A percentile compares a stretch with the other conserved stretches of the same genome.
Evolutionary conservation across 78 protist species (phyloP).

Genomic region (Chrysochromulina parva): DNA sequence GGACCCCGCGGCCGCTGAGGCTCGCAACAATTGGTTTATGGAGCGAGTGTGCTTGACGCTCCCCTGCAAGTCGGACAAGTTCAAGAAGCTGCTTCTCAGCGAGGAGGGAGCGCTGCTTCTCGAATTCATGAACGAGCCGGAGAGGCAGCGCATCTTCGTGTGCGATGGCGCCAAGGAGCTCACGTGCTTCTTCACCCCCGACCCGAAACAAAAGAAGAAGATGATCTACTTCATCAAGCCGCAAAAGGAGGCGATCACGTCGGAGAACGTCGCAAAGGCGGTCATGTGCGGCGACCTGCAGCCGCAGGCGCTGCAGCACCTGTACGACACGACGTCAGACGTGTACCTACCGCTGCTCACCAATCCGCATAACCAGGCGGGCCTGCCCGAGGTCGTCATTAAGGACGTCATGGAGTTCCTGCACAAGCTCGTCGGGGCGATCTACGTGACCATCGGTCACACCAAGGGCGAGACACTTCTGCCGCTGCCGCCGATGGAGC

Average conservation of each 20-base stretch:
- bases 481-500: slow-evolving; percentile 21
- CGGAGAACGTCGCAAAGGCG: neutral
- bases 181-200: neutral
- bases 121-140: neutral
- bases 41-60: too few relatives aligned
- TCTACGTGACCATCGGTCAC: slow-evolving; percentile 33
- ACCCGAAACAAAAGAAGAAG: neutral
- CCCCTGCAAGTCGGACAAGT: too few relatives aligned
- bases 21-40: too few relatives aligned
- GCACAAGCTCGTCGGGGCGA: neutral
- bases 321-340: neutral
- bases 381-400: slow-evolving; percentile 47
- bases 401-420: slow-evolving; percentile 29
- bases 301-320: neutral
- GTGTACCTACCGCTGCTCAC: slow-evolving; percentile 20
- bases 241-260: neutral
- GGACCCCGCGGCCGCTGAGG: too few relatives aligned
- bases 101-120: neutral
- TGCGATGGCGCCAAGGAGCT: neutral
- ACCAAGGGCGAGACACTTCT: slow-evolving; percentile 17
- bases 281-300: neutral
- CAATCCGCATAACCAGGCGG: slow-evolving; percentile 38
- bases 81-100: too few relatives aligned
- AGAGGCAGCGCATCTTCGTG: neutral
- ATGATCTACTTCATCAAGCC: neutral